Base-by-base conservation (phyloP, 257 asterid genomes). In the Linderniella brevidens region DNA sequence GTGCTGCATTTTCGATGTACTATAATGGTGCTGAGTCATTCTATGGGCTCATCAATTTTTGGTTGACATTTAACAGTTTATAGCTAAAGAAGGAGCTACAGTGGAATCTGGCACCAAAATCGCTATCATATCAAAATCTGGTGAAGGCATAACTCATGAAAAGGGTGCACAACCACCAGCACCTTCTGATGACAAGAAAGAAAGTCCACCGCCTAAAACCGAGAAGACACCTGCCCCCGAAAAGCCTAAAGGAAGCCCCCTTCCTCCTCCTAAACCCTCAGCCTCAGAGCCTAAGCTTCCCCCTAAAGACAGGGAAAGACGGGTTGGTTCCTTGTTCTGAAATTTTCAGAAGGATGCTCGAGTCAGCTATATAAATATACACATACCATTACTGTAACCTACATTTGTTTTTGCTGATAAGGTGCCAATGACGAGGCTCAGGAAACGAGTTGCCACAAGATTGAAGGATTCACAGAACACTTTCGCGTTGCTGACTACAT, bases 401-500 rank as follows among this genome's bases (percentile, higher is more conserved):
- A 29, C 58, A 25, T 61, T 41, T 45, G 48, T 20, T 25, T 25
- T 25, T 58, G 11, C 11, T 63, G 48, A 16, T 67, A 25, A 90
- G 98, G 96, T 90, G 62, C 88, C 96, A 9, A 90, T 90, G 99
- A 90, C 99, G 45, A 81, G 96, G 74, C 92, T 90, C 46, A 74
- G 99, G 65, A 85, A 90, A 66, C 55, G 99, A 54, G 94, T 90
- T 57, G 94, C 93, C 48, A 71, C 86, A 0, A 84, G 99, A 58
- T 66, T 90, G 86, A 85, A 90, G 68, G 99, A 90, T 75, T 85
- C 99, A 41, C 99, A 90, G 48, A 90, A 90, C 65, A 90, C 99
- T 50, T 90, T 78, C 69, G 99, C 99, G 12, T 50, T 85, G 84
- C 62, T 85, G 75, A 90, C 99, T 13, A 90, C 99, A 37, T 85